Evolutionary conservation across 805 yeast genomes (phyloP), one percentile per base, ranked within the genome.

Genomic region (Myxozyma melibiosi): DNA sequence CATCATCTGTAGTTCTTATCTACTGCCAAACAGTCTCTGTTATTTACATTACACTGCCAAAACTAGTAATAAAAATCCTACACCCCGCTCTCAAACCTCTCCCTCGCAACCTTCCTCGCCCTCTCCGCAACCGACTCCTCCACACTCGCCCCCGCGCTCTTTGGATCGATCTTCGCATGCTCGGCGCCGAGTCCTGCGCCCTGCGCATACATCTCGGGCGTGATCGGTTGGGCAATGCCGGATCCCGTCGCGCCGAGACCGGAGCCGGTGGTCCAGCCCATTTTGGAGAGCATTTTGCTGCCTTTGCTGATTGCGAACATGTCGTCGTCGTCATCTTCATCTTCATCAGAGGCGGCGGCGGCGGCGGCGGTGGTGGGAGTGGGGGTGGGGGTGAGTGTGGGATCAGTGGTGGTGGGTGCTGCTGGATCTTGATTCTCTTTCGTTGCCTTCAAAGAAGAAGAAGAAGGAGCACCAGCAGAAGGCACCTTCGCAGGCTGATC

Each of bases 231-330:
- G 11, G 52, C 24, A 6, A 59, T 59, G 3, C 63, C 79, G 62
- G 84, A 85, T 14, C 80, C 82, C 6, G 74, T 78, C 5, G 81
- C 79, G 43, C 98, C 98, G 34, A 92, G 78, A 8, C 96, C 96
- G 66, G 85, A 85, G 27, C 98, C 98, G 47, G 76, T 72, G 24
- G 74, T 73, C 98, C 98, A 92, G 13, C 98, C 98, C 79, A 92
- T 79, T 66, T 82, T 88, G 67, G 84, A 85, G 66, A 92, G 74
- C 67, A 92, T 72, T 54, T 75, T 76, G 71, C 95, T 82, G 28
- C 98, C 98, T 34, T 58, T 59, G 30, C 45, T 38, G 2, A 25
- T 22, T 4, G 41, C 42, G 22, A 33, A 27, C 51, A 37, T 41
- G 14, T 34, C 54, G 33, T 56, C 61, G 16, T 44, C 55, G 16